Percentiles rank a stretch among this genome's conserved stretches.
Conservation (phyloP, 108 stramenopile species). For the Nitzschia sp. region DNA sequence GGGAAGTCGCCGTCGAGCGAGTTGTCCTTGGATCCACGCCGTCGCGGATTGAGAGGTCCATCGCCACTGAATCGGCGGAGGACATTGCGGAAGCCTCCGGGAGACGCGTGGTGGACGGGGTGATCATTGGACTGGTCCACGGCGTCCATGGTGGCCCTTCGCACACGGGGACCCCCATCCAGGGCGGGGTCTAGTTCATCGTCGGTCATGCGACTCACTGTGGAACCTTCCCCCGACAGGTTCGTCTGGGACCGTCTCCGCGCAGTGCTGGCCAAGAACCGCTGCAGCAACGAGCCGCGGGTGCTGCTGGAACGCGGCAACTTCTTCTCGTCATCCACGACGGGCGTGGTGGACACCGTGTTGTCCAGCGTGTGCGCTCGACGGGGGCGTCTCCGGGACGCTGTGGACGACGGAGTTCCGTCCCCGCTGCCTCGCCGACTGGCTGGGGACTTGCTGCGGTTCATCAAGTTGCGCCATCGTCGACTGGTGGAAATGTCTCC, state of each 20-base stretch:
- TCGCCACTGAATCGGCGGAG: constrained; percentile 19
- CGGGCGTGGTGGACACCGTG: not conserved
- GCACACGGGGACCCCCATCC: not conserved
- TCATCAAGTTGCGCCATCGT: constrained; percentile 1
- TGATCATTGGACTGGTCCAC: not conserved
- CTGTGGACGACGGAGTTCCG: not conserved
- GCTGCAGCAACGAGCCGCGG: constrained; percentile 9
- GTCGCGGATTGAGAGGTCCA: constrained; percentile 4
- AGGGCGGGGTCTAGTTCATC: constrained; percentile 9
- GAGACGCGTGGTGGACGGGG: not conserved
- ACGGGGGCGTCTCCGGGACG: not conserved
- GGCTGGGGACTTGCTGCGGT: not conserved
- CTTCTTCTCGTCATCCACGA: not conserved
- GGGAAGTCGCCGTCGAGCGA: constrained; percentile 7
- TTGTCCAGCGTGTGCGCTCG: constrained; percentile 15
- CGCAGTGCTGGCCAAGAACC: constrained; percentile 10
- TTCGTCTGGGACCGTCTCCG: constrained; percentile 15
- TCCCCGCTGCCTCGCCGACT: constrained; percentile 5
- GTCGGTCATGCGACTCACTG: constrained; percentile 12
- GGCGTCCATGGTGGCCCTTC: constrained; percentile 13
- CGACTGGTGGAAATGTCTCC: not conserved
- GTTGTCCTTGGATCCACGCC: not conserved
- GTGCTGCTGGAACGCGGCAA: not conserved
- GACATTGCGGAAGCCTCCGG: constrained; percentile 13
- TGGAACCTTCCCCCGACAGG: constrained; percentile 16